Evolutionary conservation across 1,284 basidiomycete species (phyloP).

Genomic region (Apiotrichum gracile): DNA sequence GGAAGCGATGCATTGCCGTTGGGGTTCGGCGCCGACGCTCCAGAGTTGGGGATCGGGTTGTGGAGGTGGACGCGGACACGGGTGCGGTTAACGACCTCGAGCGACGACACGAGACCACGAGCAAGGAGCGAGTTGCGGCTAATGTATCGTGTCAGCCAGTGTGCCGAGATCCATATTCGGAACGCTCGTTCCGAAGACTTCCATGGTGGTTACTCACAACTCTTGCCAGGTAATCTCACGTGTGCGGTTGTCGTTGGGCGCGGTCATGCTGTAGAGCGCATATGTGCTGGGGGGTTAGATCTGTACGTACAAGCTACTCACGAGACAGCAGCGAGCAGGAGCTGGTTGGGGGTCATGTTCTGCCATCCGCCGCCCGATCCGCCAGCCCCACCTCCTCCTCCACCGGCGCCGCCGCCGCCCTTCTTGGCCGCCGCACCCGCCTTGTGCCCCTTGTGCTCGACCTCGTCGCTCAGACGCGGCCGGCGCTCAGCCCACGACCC

Average conservation of each 20-base stretch:
- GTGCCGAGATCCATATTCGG: neutral
- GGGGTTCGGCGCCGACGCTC: conserved; percentile 4
- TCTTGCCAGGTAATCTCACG: conserved; percentile 98
- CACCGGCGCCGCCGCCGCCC: conserved; percentile 28
- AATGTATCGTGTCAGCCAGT: conserved; percentile 7
- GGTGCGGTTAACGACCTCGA: conserved; percentile 86
- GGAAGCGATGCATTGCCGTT: conserved; percentile 26
- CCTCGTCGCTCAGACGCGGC: conserved; percentile 34
- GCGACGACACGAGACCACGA: conserved; percentile 91
- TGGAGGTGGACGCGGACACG: conserved; percentile 58
- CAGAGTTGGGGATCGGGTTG: conserved; percentile 33
- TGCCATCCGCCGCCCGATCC: conserved; percentile 25
- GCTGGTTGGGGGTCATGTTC: conserved; percentile 43
- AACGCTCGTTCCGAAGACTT: neutral
- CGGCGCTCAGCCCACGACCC: conserved; percentile 26
- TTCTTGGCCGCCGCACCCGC: neutral
- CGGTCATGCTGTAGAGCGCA: conserved; percentile 36
- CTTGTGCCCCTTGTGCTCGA: conserved; percentile 19
- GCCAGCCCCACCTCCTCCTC: conserved; percentile 27
- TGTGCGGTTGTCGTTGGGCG: conserved; percentile 42
- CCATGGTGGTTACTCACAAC: conserved; percentile 52
- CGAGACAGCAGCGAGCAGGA: conserved; percentile 35
- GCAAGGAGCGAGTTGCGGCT: conserved; percentile 85
- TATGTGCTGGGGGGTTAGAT: conserved; percentile 26
- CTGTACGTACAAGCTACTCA: conserved; percentile 11